A percentile compares a stretch with the other conserved stretches of the same genome.
Evolutionary conservation across 2,329 filamentous ascomycete genomes (phyloP).

Genomic region (Neobulgaria alba): DNA sequence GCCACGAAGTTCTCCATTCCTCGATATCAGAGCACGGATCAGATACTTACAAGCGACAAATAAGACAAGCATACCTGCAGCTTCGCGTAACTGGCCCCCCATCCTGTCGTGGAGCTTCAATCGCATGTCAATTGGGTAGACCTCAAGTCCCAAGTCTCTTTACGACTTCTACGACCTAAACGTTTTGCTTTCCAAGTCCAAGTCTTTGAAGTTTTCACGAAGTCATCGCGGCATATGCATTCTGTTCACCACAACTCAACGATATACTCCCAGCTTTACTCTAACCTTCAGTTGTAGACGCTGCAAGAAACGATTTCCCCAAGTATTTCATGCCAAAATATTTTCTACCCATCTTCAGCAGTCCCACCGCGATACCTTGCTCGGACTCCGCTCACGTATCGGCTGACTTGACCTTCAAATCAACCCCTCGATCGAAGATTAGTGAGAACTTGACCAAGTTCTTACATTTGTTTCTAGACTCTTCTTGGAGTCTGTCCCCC

Average conservation of each 20-base stretch:
- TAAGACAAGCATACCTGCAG: constrained; percentile 31
- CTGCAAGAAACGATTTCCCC: constrained; percentile 8
- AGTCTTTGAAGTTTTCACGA: constrained; percentile 24
- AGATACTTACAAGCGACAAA: constrained; percentile 23
- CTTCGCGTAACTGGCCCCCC: constrained; percentile 25
- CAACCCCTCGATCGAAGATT: constrained; percentile 1
- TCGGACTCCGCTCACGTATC: constrained; percentile 5
- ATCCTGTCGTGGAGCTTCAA: constrained; percentile 28
- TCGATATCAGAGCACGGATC: constrained; percentile 26
- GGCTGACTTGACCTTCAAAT: not conserved
- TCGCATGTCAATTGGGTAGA: constrained; percentile 29
- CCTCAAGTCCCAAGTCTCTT: constrained; percentile 28
- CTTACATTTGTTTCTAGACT: constrained; percentile 9
- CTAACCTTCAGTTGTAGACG: constrained; percentile 14
- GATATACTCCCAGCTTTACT: constrained; percentile 11
- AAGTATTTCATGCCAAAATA: constrained; percentile 14
- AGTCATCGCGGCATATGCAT: constrained; percentile 22
- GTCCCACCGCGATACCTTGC: not conserved
- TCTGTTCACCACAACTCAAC: constrained; percentile 21
- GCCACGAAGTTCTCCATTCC: constrained; percentile 20
- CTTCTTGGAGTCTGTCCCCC: constrained; percentile 20
- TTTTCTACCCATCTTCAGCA: constrained; percentile 10
- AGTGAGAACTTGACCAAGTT: constrained; percentile 4
- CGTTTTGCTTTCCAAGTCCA: constrained; percentile 28
- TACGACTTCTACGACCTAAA: constrained; percentile 37